Percentiles rank a stretch among this genome's conserved stretches.
These are phyloP conservation scores for Pyrus bretschneideri DNA, from an alignment of 306 rosid genomes.

Conservation along the genomic window DNA sequence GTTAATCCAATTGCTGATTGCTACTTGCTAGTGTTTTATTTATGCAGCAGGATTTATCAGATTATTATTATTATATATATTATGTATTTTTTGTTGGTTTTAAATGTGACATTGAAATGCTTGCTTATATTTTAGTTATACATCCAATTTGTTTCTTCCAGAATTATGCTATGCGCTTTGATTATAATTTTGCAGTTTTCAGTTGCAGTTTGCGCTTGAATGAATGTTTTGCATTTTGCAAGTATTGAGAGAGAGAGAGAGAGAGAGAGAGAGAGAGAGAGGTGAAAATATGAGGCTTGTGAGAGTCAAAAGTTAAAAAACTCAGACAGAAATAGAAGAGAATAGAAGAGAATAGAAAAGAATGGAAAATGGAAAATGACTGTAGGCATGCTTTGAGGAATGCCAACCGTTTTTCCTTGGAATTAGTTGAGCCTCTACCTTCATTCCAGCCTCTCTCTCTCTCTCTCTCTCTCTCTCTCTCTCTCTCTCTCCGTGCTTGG, in stretches of 20 bases:
- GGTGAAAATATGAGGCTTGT: not conserved
- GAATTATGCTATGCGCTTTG: not conserved
- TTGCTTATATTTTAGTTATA: too few relatives aligned
- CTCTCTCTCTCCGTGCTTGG: not conserved
- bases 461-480: not conserved
- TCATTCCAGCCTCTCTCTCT: not conserved
- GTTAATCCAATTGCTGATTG: too few relatives aligned
- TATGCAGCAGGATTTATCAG: too few relatives aligned
- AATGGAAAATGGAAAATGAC: conserved; percentile 5
- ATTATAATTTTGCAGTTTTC: too few relatives aligned
- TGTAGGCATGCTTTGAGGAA: conserved; percentile 16
- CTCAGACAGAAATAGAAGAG: not conserved
- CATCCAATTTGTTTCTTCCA: not conserved
- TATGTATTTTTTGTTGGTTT: too few relatives aligned
- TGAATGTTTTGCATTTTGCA: too few relatives aligned
- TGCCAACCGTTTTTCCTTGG: conserved; percentile 31
- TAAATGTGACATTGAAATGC: too few relatives aligned
- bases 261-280: too few relatives aligned
- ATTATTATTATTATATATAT: too few relatives aligned
- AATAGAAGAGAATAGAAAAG: not conserved
- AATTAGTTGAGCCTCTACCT: conserved; percentile 24
- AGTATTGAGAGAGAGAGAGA: too few relatives aligned
- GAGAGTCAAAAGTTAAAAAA: not conserved
- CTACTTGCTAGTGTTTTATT: too few relatives aligned
- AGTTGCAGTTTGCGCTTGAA: too few relatives aligned